Conservation (phyloP, 2,329 filamentous ascomycete species). For the Pseudogymnoascus sp. region DNA sequence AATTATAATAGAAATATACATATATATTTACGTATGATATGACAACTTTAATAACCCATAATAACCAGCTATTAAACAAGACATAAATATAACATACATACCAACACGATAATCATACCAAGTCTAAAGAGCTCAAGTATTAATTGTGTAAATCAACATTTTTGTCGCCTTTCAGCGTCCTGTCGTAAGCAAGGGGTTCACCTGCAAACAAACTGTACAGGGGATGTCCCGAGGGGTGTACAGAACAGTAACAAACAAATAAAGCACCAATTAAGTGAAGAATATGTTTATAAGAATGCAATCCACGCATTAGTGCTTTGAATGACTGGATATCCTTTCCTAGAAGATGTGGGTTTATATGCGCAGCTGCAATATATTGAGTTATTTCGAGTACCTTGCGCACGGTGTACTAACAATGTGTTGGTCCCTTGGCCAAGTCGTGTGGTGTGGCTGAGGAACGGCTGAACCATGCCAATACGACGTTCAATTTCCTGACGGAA, state of each 20-base stretch:
- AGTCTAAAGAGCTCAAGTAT: neutral
- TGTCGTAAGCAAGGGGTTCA: neutral
- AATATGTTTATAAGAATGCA: neutral
- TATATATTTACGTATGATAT: neutral
- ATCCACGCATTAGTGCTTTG: neutral
- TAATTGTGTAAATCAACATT: neutral
- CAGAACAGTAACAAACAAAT: neutral
- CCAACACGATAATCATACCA: neutral
- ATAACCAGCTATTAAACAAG: neutral
- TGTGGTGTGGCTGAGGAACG: slow-evolving; percentile 4
- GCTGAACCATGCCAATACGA: slow-evolving; percentile 7
- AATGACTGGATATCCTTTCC: neutral
- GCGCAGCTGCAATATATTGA: neutral
- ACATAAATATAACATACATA: neutral
- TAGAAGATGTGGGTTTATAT: neutral
- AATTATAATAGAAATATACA: neutral
- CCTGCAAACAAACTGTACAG: neutral
- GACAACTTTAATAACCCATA: neutral
- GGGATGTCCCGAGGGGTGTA: neutral
- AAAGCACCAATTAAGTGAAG: neutral
- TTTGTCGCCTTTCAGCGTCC: neutral
- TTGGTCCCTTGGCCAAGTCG: slow-evolving; percentile 3
- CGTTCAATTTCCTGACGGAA: neutral
- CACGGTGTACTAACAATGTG: slow-evolving; percentile 2
- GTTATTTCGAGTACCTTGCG: slow-evolving; percentile 2